Conservation (phyloP, 2,329 filamentous ascomycete species). For the Alternaria ventricosa region DNA sequence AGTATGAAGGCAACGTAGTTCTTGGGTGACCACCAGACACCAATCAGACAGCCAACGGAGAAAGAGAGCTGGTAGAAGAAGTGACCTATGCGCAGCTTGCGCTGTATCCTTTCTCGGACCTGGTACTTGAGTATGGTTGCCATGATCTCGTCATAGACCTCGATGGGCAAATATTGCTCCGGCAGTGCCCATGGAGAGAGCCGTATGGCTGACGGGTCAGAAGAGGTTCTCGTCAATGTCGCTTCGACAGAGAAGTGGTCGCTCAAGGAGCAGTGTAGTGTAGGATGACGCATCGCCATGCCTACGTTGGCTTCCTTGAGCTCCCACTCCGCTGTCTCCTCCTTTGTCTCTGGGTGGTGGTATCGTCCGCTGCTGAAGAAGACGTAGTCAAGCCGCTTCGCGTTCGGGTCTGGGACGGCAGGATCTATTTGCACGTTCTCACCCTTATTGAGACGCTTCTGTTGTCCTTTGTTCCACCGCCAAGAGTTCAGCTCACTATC, state of each 20-base stretch:
- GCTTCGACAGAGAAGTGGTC: conserved; percentile 94
- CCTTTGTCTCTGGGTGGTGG: conserved; percentile 34
- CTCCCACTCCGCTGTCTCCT: conserved; percentile 63
- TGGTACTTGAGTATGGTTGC: conserved; percentile 72
- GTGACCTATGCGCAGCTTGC: conserved; percentile 73
- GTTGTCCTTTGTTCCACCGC: conserved; percentile 80
- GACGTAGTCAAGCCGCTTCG: conserved; percentile 94
- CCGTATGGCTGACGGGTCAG: conserved; percentile 12
- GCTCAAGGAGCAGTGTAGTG: conserved; percentile 82
- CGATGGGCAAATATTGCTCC: conserved; percentile 51
- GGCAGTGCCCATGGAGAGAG: conserved; percentile 22
- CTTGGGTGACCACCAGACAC: conserved; percentile 82
- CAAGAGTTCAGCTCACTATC: conserved; percentile 89
- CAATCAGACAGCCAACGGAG: conserved; percentile 76
- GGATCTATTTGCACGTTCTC: conserved; percentile 69
- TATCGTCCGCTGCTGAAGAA: conserved; percentile 65
- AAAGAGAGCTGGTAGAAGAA: conserved; percentile 73
- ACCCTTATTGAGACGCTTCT: conserved; percentile 70
- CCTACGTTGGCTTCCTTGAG: conserved; percentile 75
- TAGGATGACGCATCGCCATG: conserved; percentile 82
- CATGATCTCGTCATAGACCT: conserved; percentile 75
- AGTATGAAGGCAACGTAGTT: conserved; percentile 82
- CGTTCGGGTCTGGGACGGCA: conserved; percentile 71
- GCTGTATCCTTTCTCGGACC: conserved; percentile 73
- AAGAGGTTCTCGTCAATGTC: conserved; percentile 60